phyloP scores from a whole-genome alignment of 352 stramenopile species.

The Pythium myriotylum region DNA sequence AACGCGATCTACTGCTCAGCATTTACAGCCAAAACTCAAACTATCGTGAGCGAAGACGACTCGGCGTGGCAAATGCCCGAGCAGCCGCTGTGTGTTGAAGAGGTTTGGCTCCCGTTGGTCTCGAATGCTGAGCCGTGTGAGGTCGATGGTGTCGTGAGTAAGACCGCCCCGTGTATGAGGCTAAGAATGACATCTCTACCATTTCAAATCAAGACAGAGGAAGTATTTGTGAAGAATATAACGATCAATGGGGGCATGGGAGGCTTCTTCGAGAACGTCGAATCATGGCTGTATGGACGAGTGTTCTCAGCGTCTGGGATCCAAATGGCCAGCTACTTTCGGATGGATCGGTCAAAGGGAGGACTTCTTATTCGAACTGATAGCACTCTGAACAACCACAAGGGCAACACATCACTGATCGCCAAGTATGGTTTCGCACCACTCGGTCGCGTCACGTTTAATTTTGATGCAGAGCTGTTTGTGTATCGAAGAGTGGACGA shows the following conservation, averaged over 20 bases:
- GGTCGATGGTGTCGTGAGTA: conserved; percentile 24
- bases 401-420: conserved; percentile 63
- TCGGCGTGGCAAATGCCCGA: conserved; percentile 63
- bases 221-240: conserved; percentile 52
- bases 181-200: conserved; percentile 71
- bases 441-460: conserved; percentile 71
- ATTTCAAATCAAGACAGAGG: conserved; percentile 73
- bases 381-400: conserved; percentile 76
- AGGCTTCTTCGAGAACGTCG: conserved; percentile 60
- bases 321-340: conserved; percentile 77
- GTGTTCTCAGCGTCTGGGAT: conserved; percentile 71
- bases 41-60: conserved; percentile 48
- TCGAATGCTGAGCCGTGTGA: conserved; percentile 31
- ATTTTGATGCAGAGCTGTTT: conserved; percentile 75
- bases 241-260: conserved; percentile 74
- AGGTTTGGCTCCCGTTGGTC: conserved; percentile 71
- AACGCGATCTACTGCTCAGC: conserved; percentile 84
- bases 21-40: conserved; percentile 57
- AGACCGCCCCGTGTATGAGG: conserved; percentile 60
- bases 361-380: conserved; percentile 67
- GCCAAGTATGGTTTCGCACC: conserved; percentile 54
- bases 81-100: conserved; percentile 77
- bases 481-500: conserved; percentile 73
- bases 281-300: conserved; percentile 64
- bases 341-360: conserved; percentile 66